Conservation (phyloP, 108 stramenopile species). For the Pseudonitzschia delicatissima region DNA sequence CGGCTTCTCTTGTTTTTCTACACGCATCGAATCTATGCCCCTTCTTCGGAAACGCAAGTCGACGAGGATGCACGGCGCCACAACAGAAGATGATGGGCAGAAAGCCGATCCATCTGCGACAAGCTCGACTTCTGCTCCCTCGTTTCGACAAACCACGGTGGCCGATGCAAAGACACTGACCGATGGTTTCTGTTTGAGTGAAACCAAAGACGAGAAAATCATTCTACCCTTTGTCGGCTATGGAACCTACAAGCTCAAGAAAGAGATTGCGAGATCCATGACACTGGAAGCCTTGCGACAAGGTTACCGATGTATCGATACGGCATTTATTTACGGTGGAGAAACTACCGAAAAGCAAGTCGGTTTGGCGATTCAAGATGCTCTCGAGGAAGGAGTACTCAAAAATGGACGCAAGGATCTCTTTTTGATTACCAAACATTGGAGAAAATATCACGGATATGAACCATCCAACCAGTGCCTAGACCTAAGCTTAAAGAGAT, state of each 20-base stretch:
- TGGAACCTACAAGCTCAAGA: constrained; percentile 72
- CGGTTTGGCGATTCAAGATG: constrained; percentile 59
- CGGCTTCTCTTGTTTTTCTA: constrained; percentile 8
- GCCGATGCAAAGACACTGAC: constrained; percentile 20
- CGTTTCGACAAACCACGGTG: constrained; percentile 16
- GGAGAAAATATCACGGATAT: constrained; percentile 82
- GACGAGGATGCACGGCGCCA: neutral
- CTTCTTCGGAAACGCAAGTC: constrained; percentile 10
- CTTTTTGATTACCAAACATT: constrained; percentile 77
- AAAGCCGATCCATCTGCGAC: neutral
- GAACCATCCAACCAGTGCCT: constrained; percentile 60
- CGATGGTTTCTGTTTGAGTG: constrained; percentile 25
- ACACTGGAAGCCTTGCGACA: constrained; percentile 48
- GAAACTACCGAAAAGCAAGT: constrained; percentile 71
- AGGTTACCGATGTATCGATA: constrained; percentile 71
- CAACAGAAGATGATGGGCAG: neutral
- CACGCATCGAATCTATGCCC: neutral
- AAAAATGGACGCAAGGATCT: constrained; percentile 38
- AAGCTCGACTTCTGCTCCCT: neutral
- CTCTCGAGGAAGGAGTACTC: constrained; percentile 36
- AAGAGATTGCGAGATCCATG: constrained; percentile 34
- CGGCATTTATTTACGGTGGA: constrained; percentile 78
- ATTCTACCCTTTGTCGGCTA: constrained; percentile 69
- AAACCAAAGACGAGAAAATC: constrained; percentile 1
- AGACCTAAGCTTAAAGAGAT: constrained; percentile 49